These are phyloP conservation scores for Starmera dryadoides DNA, from an alignment of 805 yeast species.

Conservation along the genomic window DNA sequence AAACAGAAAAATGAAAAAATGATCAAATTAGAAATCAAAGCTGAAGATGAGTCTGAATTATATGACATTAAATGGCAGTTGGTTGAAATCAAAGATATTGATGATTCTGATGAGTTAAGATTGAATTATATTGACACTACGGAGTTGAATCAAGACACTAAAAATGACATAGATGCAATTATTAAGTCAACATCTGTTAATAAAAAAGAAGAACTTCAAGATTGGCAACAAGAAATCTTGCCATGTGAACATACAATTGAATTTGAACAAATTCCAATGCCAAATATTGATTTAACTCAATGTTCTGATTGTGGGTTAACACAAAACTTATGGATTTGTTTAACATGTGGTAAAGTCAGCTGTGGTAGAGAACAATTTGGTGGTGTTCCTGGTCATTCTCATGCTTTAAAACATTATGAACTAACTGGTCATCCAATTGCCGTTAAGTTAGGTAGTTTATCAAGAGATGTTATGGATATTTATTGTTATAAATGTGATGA, in stretches of 20 bases:
- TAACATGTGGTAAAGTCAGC: constrained; percentile 84
- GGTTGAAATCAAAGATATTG: too few relatives aligned
- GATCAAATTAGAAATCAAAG: constrained; percentile 61
- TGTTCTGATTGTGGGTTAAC: constrained; percentile 57
- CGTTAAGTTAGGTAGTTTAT: constrained; percentile 83
- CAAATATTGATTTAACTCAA: constrained; percentile 27
- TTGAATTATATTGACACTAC: constrained; percentile 14
- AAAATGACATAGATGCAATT: constrained; percentile 34
- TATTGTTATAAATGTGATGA: constrained; percentile 88
- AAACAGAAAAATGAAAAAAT: constrained; percentile 32
- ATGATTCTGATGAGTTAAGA: too few relatives aligned
- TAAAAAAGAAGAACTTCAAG: constrained; percentile 61
- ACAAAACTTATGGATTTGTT: constrained; percentile 88
- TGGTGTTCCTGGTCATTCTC: constrained; percentile 89
- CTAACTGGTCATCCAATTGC: constrained; percentile 67
- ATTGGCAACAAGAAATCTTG: constrained; percentile 86
- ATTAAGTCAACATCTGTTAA: constrained; percentile 51
- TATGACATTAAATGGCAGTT: constrained; percentile 35
- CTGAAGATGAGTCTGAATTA: constrained; percentile 54
- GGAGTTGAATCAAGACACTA: constrained; percentile 23
- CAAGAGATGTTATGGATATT: constrained; percentile 73
- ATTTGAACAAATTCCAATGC: constrained; percentile 33
- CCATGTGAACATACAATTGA: constrained; percentile 72
- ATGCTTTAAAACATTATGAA: constrained; percentile 72
- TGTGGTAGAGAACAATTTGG: constrained; percentile 96